Evolutionary conservation across 192 early-diverging fungal species (phyloP), one percentile per base, ranked within the genome.

Genomic region (Coemansia sp.): DNA sequence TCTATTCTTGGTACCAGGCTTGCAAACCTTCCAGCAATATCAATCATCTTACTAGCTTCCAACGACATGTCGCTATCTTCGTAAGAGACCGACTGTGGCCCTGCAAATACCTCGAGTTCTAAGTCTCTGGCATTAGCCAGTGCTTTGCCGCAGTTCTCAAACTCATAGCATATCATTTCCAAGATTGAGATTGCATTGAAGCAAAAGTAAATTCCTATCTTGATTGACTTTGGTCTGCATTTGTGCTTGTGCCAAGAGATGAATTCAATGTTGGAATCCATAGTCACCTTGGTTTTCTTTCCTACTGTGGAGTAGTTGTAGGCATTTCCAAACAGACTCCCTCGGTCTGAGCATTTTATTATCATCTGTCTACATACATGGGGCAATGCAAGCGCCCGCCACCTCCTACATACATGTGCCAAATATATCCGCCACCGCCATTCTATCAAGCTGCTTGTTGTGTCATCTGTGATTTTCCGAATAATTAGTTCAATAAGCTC

Each of bases 331-430:
- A 57, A 57, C 12, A 57, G 30, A 9, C 31, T 34, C 8, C n/a
- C 55, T 35, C 18, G 28, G 18, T 57, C 31, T 4, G 55, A 57
- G 16, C 28, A 33, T 57, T 57, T 57, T 7, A 57, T 8, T 18
- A 30, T 33, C 16, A 57, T 2, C 0, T 57, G 55, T n/a, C 55
- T 6, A 31, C 55, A 57, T 9, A 57, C 31, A 5, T 20, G 55
- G 31, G 55, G 55, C 18, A 57, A 26, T 13, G 55, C 55, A 57
- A 57, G 55, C 8, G 31, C 31, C 7, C 55, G 55, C 55, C 28
- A 57, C 12, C 1, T 57, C 30, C 31, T 57, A 20, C 30, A 21
- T 13, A 57, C n/a, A 0, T 57, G 55, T 1, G 25, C 28, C 18
- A 57, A 26, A 15, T 7, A 9, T 34, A 33, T 33, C 25, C 55